Evolutionary conservation across 1,284 basidiomycete genomes (phyloP).

Genomic region (Papiliotrema nemorosa): DNA sequence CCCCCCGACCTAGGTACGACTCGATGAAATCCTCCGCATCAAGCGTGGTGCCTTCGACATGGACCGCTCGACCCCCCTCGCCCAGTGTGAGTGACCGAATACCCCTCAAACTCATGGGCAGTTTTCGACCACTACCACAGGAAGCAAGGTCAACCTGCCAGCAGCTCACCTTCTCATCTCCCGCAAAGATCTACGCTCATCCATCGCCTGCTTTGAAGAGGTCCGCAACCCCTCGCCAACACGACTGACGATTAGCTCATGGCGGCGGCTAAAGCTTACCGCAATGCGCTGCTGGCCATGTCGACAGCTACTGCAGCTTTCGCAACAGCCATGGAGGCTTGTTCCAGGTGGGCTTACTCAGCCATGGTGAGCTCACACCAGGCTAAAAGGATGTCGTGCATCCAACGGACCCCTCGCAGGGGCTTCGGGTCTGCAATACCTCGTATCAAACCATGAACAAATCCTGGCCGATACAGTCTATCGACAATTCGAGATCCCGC

Average conservation of each 20-base stretch:
- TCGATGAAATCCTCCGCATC: slow-evolving; percentile 25
- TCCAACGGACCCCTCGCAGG: slow-evolving; percentile 57
- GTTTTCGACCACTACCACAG: slow-evolving; percentile 48
- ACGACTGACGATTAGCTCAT: slow-evolving; percentile 58
- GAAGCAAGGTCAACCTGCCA: slow-evolving; percentile 41
- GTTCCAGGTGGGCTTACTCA: slow-evolving; percentile 62
- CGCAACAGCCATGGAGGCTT: slow-evolving; percentile 78
- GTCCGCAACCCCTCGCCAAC: slow-evolving; percentile 11
- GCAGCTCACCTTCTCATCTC: slow-evolving; percentile 43
- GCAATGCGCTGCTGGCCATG: slow-evolving; percentile 75
- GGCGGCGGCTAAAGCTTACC: slow-evolving; percentile 74
- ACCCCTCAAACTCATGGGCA: slow-evolving; percentile 10
- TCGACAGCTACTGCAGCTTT: slow-evolving; percentile 80
- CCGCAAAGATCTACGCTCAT: slow-evolving; percentile 44
- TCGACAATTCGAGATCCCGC: slow-evolving; percentile 83
- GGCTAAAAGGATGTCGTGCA: slow-evolving; percentile 44
- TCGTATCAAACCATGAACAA: slow-evolving; percentile 90
- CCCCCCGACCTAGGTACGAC: slow-evolving; percentile 24
- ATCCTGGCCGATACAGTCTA: slow-evolving; percentile 81
- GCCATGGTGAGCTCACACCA: slow-evolving; percentile 11
- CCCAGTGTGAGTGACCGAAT: slow-evolving; percentile 27
- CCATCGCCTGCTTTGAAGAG: slow-evolving; percentile 47
- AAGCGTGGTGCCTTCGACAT: slow-evolving; percentile 18
- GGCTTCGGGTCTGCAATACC: slow-evolving; percentile 82
- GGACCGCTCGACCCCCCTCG: slow-evolving; percentile 27